Evolutionary conservation across 352 stramenopile genomes (phyloP).

Genomic region (Phytophthora lateralis): DNA sequence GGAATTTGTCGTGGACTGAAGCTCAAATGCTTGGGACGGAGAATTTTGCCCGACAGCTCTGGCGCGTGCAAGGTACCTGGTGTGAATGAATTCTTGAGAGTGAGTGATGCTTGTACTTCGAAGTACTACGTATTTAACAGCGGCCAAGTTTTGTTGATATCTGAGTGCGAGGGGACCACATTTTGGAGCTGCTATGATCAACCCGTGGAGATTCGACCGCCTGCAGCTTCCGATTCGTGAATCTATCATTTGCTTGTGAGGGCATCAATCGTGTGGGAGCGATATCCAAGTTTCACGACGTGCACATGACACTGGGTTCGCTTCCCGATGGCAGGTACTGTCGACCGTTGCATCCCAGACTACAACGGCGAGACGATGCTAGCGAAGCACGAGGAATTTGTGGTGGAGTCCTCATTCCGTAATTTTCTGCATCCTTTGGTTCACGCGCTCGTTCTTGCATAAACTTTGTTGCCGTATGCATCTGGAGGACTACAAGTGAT

Average conservation of each 20-base stretch:
- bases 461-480: slow-evolving; percentile 35
- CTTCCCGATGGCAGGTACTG: not conserved
- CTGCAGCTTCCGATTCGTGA: slow-evolving; percentile 12
- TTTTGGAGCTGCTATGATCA: slow-evolving; percentile 23
- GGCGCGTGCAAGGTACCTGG: not conserved
- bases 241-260: slow-evolving; percentile 6
- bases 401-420: slow-evolving; percentile 7
- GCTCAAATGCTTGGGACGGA: slow-evolving; percentile 34
- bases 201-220: not conserved
- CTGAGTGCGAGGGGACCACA: not conserved
- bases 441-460: slow-evolving; percentile 35
- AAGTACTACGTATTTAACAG: slow-evolving; percentile 43
- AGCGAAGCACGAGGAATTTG: not conserved
- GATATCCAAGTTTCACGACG: not conserved
- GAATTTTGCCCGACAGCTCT: slow-evolving; percentile 48
- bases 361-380: slow-evolving; percentile 35
- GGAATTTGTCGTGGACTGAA: slow-evolving; percentile 27
- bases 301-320: not conserved
- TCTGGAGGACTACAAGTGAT: no score
- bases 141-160: slow-evolving; percentile 24
- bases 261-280: not conserved
- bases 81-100: slow-evolving; percentile 25
- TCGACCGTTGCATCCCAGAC: not conserved
- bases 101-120: slow-evolving; percentile 40
- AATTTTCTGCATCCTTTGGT: slow-evolving; percentile 9